A percentile compares a stretch with the other conserved stretches of the same genome.
Conservation (phyloP, 164 flowering plant genomes). For the Sedum album region DNA sequence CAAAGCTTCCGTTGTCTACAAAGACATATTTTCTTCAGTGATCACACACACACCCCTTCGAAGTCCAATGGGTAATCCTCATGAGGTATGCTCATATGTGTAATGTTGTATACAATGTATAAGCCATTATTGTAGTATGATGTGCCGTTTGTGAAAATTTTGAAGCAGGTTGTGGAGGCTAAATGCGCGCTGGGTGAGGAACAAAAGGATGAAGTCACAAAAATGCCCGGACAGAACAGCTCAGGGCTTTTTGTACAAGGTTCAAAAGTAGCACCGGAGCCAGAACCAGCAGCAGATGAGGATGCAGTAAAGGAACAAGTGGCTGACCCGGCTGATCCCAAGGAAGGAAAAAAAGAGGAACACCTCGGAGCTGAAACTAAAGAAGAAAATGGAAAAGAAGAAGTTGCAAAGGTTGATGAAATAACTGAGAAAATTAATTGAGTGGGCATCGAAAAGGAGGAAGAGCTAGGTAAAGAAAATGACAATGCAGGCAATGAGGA, state of each 20-base stretch:
- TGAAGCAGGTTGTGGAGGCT: neutral
- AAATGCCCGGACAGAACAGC: neutral
- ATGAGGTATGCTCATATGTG: neutral
- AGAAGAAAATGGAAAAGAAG: neutral
- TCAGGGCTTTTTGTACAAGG: neutral
- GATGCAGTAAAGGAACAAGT: neutral
- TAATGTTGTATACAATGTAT: neutral
- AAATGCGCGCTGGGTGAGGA: neutral
- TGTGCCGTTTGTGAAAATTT: neutral
- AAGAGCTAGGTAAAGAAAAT: neutral
- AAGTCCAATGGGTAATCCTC: constrained; percentile 1
- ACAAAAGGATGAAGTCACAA: neutral
- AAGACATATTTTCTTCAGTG: no score
- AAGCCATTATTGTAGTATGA: no score
- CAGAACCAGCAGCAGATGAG: neutral
- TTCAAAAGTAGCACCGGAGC: constrained; percentile 3
- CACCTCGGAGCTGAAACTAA: neutral
- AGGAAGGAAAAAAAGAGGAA: neutral
- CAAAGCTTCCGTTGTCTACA: neutral
- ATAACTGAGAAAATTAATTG: neutral
- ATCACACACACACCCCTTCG: neutral
- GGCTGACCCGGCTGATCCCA: neutral
- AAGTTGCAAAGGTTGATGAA: neutral
- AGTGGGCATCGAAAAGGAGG: neutral
- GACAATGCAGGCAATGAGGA: neutral